phyloP scores from a whole-genome alignment of 805 yeast species.

The Komagataella pastoris region DNA sequence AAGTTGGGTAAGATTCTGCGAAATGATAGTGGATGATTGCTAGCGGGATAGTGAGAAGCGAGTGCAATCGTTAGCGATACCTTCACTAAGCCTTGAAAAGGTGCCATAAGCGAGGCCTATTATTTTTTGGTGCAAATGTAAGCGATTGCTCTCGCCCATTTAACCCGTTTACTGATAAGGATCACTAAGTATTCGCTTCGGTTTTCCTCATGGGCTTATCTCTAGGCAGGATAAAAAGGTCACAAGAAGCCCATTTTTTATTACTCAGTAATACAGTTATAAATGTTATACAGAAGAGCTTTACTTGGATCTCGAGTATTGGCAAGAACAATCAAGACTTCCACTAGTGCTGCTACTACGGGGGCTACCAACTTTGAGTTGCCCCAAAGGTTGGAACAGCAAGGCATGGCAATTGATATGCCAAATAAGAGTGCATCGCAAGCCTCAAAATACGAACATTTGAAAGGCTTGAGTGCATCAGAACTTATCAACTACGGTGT shows the following conservation, averaged over 20 bases:
- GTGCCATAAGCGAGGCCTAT: neutral
- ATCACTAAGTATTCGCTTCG: neutral
- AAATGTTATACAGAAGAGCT: neutral
- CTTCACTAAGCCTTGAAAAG: neutral
- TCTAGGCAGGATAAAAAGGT: neutral
- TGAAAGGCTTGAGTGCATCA: conserved; percentile 35
- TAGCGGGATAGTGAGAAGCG: neutral
- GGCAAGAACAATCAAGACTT: neutral
- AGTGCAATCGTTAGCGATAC: neutral
- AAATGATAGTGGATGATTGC: neutral
- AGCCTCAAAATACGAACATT: conserved; percentile 16
- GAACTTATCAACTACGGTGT: conserved; percentile 53
- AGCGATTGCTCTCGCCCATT: neutral
- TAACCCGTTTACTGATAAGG: neutral
- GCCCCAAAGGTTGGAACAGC: neutral
- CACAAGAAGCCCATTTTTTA: neutral
- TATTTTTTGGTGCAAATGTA: neutral
- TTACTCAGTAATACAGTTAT: neutral
- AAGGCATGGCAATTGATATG: neutral
- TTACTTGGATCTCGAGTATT: neutral
- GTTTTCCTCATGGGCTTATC: neutral
- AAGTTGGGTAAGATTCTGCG: neutral
- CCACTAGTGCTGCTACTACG: neutral
- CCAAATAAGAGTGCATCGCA: neutral
- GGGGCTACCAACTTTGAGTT: neutral